Evolutionary conservation across 805 yeast genomes (phyloP).

Genomic region (Jamesozyma lodderae): DNA sequence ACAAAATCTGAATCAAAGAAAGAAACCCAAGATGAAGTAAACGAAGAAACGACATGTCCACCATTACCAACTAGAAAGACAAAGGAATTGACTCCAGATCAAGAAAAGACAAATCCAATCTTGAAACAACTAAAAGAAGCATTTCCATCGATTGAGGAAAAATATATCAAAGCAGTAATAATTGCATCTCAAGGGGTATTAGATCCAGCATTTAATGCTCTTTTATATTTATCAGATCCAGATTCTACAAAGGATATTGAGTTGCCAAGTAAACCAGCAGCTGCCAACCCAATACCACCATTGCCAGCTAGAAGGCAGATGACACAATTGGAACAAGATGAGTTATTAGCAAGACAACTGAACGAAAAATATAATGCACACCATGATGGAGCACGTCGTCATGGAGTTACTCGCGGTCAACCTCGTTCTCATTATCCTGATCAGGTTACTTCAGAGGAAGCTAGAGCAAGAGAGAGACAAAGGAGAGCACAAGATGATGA

Average conservation of each 20-base stretch:
- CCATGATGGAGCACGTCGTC: constrained; percentile 8
- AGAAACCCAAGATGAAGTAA: constrained; percentile 4
- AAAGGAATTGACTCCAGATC: neutral
- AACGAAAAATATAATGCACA: constrained; percentile 49
- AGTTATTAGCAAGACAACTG: constrained; percentile 67
- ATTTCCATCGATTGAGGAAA: constrained; percentile 69
- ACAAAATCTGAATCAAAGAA: constrained; percentile 1
- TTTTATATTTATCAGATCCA: constrained; percentile 73
- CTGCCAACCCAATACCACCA: constrained; percentile 15
- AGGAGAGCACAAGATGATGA: constrained; percentile 16
- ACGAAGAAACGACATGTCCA: constrained; percentile 9
- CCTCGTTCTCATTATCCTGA: constrained; percentile 5
- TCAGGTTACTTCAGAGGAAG: constrained; percentile 19
- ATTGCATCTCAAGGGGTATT: constrained; percentile 77
- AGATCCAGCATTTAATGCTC: constrained; percentile 84
- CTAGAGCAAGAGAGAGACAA: constrained; percentile 22
- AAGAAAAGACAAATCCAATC: constrained; percentile 15
- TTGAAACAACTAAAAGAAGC: constrained; percentile 64
- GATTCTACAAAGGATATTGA: constrained; percentile 41
- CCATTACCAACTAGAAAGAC: constrained; percentile 6
- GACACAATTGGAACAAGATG: constrained; percentile 61
- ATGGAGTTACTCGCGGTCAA: constrained; percentile 5
- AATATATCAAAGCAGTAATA: constrained; percentile 63
- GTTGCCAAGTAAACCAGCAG: constrained; percentile 33
- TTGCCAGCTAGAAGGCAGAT: constrained; percentile 23